phyloP scores from a whole-genome alignment of 192 early-diverging fungal species.

The Funneliformis geosporum region DNA sequence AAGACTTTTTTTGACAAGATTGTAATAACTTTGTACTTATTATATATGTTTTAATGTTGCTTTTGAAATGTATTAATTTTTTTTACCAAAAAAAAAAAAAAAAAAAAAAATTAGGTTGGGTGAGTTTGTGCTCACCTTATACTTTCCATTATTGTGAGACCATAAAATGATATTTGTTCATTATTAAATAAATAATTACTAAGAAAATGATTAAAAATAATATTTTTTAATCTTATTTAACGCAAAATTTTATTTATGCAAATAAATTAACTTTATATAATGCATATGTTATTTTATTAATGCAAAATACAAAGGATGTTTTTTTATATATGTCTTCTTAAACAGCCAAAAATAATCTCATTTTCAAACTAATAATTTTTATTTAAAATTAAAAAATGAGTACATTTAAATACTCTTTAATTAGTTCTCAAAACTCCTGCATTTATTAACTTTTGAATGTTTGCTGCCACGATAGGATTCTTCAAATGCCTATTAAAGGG shows the following conservation, averaged over 20 bases:
- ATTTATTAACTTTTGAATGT: constrained; percentile 89
- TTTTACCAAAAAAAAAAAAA: background rate
- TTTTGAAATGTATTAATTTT: background rate
- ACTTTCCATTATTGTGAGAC: background rate
- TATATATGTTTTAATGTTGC: background rate
- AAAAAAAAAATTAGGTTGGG: background rate
- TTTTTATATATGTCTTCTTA: too few species aligned
- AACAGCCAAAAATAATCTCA: too few species aligned
- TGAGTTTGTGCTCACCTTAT: background rate
- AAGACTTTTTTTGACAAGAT: background rate
- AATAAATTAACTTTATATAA: background rate
- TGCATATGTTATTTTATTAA: background rate
- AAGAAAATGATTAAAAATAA: background rate
- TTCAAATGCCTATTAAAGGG: constrained; percentile 72
- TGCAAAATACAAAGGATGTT: background rate
- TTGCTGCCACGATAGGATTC: constrained; percentile 91
- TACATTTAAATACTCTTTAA: constrained; percentile 36
- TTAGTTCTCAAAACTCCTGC: constrained; percentile 75
- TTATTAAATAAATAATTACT: background rate
- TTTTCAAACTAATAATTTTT: background rate
- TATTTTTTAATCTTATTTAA: background rate
- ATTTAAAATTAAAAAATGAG: background rate
- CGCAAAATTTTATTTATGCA: background rate
- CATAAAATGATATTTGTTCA: background rate
- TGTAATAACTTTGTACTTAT: background rate